These are phyloP conservation scores for Xanthoconium separans DNA, from an alignment of 1,284 basidiomycete genomes.

Conservation along the genomic window DNA sequence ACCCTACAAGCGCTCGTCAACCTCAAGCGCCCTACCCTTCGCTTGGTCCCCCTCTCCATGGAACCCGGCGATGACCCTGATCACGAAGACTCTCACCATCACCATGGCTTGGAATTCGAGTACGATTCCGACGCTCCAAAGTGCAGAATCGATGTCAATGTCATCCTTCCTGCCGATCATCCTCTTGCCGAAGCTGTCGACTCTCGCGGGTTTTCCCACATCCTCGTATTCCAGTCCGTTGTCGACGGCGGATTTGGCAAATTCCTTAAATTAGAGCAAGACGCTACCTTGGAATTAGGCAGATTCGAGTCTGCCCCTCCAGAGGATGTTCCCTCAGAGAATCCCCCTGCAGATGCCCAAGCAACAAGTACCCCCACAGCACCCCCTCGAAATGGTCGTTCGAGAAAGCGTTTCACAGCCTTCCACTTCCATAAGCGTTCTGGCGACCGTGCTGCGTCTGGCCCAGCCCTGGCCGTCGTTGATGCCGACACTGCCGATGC, in stretches of 20 bases:
- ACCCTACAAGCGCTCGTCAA: slow-evolving; percentile 90
- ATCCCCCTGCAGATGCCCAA: slow-evolving; percentile 16
- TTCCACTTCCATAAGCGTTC: slow-evolving; percentile 62
- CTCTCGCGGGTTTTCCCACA: slow-evolving; percentile 45
- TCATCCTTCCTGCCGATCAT: slow-evolving; percentile 63
- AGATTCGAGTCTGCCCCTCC: slow-evolving; percentile 46
- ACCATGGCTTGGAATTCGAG: slow-evolving; percentile 82
- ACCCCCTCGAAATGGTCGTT: slow-evolving; percentile 18
- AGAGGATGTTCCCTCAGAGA: slow-evolving; percentile 15
- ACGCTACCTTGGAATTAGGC: slow-evolving; percentile 70
- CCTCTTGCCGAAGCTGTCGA: slow-evolving; percentile 42
- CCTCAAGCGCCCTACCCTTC: slow-evolving; percentile 81
- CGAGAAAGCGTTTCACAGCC: slow-evolving; percentile 56
- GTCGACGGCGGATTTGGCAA: slow-evolving; percentile 82
- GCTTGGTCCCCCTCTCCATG: slow-evolving; percentile 61
- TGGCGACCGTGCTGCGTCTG: slow-evolving; percentile 50
- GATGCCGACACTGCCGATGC: slow-evolving; percentile 47
- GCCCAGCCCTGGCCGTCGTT: slow-evolving; percentile 74
- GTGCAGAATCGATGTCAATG: slow-evolving; percentile 73
- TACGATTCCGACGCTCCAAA: slow-evolving; percentile 87
- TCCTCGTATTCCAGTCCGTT: slow-evolving; percentile 71
- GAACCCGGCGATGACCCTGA: slow-evolving; percentile 44
- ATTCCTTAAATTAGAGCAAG: slow-evolving; percentile 68
- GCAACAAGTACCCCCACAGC: slow-evolving; percentile 15
- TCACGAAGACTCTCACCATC: slow-evolving; percentile 47